Evolutionary conservation across 164 flowering plant genomes (phyloP).

Genomic region (Sextonia rubra): DNA sequence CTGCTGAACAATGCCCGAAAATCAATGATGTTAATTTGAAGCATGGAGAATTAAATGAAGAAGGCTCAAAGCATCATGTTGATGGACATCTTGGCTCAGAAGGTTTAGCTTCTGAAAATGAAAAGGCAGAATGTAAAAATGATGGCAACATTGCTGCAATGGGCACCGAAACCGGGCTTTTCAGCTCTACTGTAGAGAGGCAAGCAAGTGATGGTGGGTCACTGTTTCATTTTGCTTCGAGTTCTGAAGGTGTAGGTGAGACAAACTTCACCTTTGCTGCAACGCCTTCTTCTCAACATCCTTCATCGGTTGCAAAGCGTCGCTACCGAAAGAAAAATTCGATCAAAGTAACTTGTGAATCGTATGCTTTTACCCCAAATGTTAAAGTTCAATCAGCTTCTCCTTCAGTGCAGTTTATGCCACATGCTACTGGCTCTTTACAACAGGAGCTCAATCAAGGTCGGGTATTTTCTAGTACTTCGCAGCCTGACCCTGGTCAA

Average conservation of each 20-base stretch:
- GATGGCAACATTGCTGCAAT: constrained; percentile 26
- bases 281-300: constrained; percentile 40
- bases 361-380: constrained; percentile 19
- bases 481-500: constrained; percentile 21
- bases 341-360: constrained; percentile 39
- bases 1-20: constrained; percentile 38
- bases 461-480: constrained; percentile 6
- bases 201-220: constrained; percentile 32
- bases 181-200: constrained; percentile 27
- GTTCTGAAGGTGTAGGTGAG: constrained; percentile 31
- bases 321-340: constrained; percentile 46
- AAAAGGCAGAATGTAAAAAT: constrained; percentile 32
- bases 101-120: constrained; percentile 48
- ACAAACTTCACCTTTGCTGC: constrained; percentile 66
- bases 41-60: constrained; percentile 20
- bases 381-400: constrained; percentile 31
- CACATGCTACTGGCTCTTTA: constrained; percentile 22
- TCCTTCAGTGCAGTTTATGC: constrained; percentile 31
- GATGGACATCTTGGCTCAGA: constrained; percentile 19
- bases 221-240: constrained; percentile 32
- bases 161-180: constrained; percentile 33
- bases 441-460: background rate
- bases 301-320: constrained; percentile 34
- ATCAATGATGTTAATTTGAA: constrained; percentile 30
- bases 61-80: constrained; percentile 10